Evolutionary conservation across 169 alveolate genomes (phyloP).

Genomic region (Eimeria sp.): DNA sequence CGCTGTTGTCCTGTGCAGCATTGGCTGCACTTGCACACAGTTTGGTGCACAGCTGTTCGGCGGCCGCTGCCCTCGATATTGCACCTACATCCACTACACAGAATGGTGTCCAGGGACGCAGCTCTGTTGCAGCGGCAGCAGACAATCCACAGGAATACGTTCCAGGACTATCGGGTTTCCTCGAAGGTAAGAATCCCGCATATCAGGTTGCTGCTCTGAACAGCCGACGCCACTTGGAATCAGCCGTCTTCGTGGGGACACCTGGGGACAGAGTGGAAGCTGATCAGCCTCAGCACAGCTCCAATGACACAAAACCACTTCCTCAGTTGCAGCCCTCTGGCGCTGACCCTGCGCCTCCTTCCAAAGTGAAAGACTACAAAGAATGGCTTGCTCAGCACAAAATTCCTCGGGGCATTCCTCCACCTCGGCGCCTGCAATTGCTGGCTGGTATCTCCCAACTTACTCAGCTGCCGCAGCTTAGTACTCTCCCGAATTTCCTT

Average conservation of each 20-base stretch:
- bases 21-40: conserved; percentile 24
- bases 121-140: background rate
- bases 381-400: background rate
- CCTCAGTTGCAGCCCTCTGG: background rate
- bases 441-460: conserved; percentile 27
- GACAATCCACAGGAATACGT: conserved; percentile 10
- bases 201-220: conserved; percentile 41
- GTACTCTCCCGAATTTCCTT: background rate
- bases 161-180: background rate
- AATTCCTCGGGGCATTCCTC: background rate
- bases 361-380: background rate
- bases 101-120: background rate
- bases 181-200: conserved; percentile 38
- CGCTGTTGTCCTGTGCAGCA: conserved; percentile 41
- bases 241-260: background rate
- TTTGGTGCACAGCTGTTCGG: conserved; percentile 15
- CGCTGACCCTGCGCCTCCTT: background rate
- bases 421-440: conserved; percentile 57
- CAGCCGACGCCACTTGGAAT: background rate
- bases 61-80: background rate
- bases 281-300: background rate
- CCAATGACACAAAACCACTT: background rate
- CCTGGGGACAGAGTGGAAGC: background rate
- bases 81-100: background rate
- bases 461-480: conserved; percentile 9